phyloP scores from a whole-genome alignment of 2,329 filamentous ascomycete species.

The Verticillium nonalfalfae region DNA sequence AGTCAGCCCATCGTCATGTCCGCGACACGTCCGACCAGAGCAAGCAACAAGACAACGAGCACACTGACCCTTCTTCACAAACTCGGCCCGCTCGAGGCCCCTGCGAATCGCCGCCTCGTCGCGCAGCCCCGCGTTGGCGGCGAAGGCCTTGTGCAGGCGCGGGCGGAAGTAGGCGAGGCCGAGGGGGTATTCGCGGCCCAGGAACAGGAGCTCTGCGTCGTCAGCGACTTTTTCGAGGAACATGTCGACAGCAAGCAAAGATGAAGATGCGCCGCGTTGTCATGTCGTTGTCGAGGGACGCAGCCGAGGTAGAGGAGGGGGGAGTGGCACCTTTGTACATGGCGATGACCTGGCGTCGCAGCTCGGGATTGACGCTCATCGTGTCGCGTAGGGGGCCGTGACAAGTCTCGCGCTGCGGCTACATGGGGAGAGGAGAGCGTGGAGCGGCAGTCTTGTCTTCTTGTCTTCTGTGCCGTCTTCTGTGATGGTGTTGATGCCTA shows the following conservation, averaged over 20 bases:
- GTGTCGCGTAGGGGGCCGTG: background rate
- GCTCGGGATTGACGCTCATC: constrained; percentile 25
- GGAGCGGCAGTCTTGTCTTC: no score
- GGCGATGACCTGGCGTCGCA: constrained; percentile 73
- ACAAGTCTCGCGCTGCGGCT: background rate
- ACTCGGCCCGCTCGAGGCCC: constrained; percentile 73
- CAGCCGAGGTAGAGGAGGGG: background rate
- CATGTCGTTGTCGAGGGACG: no score
- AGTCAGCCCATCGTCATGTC: no score
- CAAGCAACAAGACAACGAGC: background rate
- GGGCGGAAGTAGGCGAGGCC: constrained; percentile 77
- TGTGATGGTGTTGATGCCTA: background rate
- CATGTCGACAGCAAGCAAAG: background rate
- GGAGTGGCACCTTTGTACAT: constrained; percentile 72
- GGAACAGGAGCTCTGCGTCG: constrained; percentile 68
- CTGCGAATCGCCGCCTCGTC: constrained; percentile 71
- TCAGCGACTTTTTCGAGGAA: background rate
- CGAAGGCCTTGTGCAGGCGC: constrained; percentile 80
- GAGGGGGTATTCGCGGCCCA: constrained; percentile 81
- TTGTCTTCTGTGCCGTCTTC: no score
- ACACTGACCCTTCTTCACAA: constrained; percentile 78
- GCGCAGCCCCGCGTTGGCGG: constrained; percentile 61
- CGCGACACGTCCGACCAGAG: background rate
- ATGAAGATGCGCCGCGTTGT: background rate
- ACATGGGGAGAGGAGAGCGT: background rate